A percentile compares a stretch with the other conserved stretches of the same genome.
These are phyloP conservation scores for Fusarium lateritium DNA, from an alignment of 2,329 filamentous ascomycete genomes.

Conservation along the genomic window DNA sequence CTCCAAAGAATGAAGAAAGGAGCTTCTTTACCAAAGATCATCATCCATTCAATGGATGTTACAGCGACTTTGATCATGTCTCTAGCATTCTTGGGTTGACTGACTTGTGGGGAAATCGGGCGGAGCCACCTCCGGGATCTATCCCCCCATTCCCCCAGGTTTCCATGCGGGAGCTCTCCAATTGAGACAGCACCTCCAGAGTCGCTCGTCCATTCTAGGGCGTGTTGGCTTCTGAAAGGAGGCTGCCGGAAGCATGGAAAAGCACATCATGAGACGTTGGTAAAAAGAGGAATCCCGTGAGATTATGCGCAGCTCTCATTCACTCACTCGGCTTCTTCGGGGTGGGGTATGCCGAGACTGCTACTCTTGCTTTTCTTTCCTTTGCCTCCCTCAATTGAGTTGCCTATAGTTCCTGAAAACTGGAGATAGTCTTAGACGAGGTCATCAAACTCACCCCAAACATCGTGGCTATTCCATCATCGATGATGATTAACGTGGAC, in stretches of 20 bases:
- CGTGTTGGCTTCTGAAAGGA: neutral
- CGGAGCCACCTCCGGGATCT: slow-evolving; percentile 12
- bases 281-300: slow-evolving; percentile 30
- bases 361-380: neutral
- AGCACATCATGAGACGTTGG: slow-evolving; percentile 16
- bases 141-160: slow-evolving; percentile 3
- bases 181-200: too few species aligned
- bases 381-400: neutral
- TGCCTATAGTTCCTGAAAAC: too few species aligned
- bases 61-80: slow-evolving; percentile 4
- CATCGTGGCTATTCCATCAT: slow-evolving; percentile 2
- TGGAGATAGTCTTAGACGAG: neutral
- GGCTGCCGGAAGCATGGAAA: neutral
- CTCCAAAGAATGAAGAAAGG: neutral
- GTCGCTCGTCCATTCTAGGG: too few species aligned
- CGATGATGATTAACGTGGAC: slow-evolving; percentile 2
- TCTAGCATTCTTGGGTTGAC: neutral
- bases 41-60: neutral
- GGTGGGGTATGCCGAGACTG: slow-evolving; percentile 10
- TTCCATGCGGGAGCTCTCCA: neutral
- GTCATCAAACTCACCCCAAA: neutral
- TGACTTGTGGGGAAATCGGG: slow-evolving; percentile 18
- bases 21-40: neutral
- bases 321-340: slow-evolving; percentile 3
- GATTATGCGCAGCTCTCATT: neutral